These are phyloP conservation scores for Dichotomopilus funicola DNA, from an alignment of 2,329 filamentous ascomycete species.

Conservation along the genomic window DNA sequence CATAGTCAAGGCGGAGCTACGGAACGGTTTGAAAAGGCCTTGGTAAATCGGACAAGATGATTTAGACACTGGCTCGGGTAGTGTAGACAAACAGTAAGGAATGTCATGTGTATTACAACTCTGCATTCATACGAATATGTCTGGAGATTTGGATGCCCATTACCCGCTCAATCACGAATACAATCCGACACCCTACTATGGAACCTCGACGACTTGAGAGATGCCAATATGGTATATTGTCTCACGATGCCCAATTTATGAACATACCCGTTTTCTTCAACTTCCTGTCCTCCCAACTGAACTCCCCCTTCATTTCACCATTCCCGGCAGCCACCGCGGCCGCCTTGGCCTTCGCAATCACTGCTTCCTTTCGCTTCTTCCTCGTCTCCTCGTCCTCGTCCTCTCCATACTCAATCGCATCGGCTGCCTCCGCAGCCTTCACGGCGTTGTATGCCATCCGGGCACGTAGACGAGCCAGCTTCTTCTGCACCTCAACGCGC, in stretches of 20 bases:
- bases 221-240: too few relatives aligned
- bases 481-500: conserved; percentile 26
- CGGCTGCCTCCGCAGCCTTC: neutral
- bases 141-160: too few relatives aligned
- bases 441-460: conserved; percentile 21
- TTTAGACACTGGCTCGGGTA: too few relatives aligned
- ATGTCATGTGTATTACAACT: too few relatives aligned
- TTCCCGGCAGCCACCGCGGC: neutral
- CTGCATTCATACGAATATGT: too few relatives aligned
- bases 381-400: neutral
- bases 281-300: neutral
- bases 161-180: too few relatives aligned
- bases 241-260: too few relatives aligned
- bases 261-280: too few relatives aligned
- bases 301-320: neutral
- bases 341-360: neutral
- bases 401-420: neutral
- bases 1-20: neutral
- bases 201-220: too few relatives aligned
- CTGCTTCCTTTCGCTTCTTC: neutral
- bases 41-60: conserved; percentile 1
- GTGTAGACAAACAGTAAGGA: conserved; percentile 3
- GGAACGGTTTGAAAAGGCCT: conserved; percentile 3
- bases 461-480: conserved; percentile 26
- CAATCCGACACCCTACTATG: too few relatives aligned